Evolutionary conservation across 192 early-diverging fungal species (phyloP).

Genomic region (Backusella tarrabulga): DNA sequence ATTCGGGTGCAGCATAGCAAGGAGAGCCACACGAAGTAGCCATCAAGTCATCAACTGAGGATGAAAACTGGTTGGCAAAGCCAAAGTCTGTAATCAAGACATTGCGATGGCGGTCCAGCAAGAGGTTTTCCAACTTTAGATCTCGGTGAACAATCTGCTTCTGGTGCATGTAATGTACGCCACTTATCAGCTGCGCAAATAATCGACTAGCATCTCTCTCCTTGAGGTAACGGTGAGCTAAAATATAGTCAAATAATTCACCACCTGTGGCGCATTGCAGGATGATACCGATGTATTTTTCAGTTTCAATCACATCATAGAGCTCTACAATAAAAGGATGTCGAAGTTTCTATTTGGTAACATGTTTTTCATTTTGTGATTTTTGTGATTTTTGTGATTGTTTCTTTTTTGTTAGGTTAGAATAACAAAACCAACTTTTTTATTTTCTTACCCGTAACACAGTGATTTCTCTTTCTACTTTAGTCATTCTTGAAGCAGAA

Average conservation of each 20-base stretch:
- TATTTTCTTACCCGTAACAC: conserved; percentile 76
- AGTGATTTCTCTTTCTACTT: conserved; percentile 93
- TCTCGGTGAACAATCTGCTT: conserved; percentile 96
- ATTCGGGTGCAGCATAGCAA: conserved; percentile 98
- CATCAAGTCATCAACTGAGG: conserved; percentile 76
- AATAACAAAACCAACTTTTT: conserved; percentile 4
- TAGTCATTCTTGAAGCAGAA: conserved; percentile 75
- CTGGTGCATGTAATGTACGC: conserved; percentile 91
- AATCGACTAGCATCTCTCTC: conserved; percentile 88
- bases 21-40: conserved; percentile 96
- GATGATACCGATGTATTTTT: conserved; percentile 94
- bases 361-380: background rate
- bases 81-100: conserved; percentile 99
- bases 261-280: conserved; percentile 97
- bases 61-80: conserved; percentile 89
- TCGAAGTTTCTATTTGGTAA: conserved; percentile 78
- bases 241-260: conserved; percentile 97
- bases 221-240: conserved; percentile 90
- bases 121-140: conserved; percentile 91
- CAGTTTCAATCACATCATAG: conserved; percentile 95
- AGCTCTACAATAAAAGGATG: conserved; percentile 92
- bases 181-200: conserved; percentile 92
- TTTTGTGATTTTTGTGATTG: background rate
- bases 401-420: background rate
- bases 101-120: conserved; percentile 88